Base-by-base conservation (phyloP, 768 basidiomycete genomes). In the Steccherinum ochraceum region DNA sequence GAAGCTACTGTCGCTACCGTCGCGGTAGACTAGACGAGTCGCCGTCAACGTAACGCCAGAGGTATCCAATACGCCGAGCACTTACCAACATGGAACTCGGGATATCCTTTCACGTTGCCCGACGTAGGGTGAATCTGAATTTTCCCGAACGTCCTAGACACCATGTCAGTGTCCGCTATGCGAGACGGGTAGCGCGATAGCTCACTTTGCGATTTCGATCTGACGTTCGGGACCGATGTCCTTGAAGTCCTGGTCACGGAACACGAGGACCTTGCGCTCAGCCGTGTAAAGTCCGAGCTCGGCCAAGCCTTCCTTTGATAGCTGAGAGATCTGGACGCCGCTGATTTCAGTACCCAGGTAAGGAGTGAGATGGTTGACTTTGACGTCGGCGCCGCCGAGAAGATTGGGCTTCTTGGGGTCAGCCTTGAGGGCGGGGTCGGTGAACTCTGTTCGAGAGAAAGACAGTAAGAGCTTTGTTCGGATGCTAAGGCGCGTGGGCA, bases 221-320 rank as follows among this genome's bases (percentile, higher is more conserved):
- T 80, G 79, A 48, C 69, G 61, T 39, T 80, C 77, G 7, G 75
- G 68, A 1, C 67, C 65, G 19, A 80, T 53, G 53, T 80, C 78
- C 65, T 79, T 81, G 67, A 82, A 80, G 61, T 82, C 76, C 55
- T 82, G 81, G 62, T 81, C 73, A 18, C 81, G 73, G 70, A 81
- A 79, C 4, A 80, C 45, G 7, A 82, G 59, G 35, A 80, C 69
- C 61, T 78, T 80, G 40, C 78, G 61, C 63, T 81, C 74, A 0
- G 76, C 80, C 27, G 75, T 67, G 51, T 67, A 72, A 19, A 66
- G 56, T 19, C 54, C 57, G 35, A 66, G 57, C 55, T 64, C 63
- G 45, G 65, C 64, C 4, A 80, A 69, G 1, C 79, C 80, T 47
- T 74, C 77, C 40, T 72, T 68, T 52, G 65, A 65, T 44, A 81